A percentile compares a stretch with the other conserved stretches of the same genome.
These are phyloP conservation scores for Biscogniauxia marginata DNA, from an alignment of 2,329 filamentous ascomycete genomes.

Conservation along the genomic window DNA sequence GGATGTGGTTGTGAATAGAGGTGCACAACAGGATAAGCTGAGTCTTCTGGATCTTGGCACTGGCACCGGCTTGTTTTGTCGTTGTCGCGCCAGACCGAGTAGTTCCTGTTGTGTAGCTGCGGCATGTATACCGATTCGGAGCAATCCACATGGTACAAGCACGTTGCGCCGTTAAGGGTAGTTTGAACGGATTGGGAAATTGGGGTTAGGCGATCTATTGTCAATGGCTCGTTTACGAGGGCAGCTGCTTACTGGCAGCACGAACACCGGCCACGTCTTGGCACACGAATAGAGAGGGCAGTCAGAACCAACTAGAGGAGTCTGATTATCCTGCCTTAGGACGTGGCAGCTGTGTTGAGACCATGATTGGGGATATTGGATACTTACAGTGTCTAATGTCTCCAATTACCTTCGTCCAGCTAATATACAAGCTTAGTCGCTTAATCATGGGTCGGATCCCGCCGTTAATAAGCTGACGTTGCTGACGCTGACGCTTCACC, in stretches of 20 bases:
- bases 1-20: background rate
- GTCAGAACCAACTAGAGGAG: background rate
- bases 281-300: background rate
- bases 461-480: conserved; percentile 8
- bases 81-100: background rate
- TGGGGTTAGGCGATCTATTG: conserved; percentile 5
- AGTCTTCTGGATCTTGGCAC: background rate
- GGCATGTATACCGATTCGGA: background rate
- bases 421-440: background rate
- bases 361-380: background rate
- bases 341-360: background rate
- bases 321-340: background rate
- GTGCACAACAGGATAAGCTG: background rate
- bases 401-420: background rate
- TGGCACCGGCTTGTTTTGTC: background rate
- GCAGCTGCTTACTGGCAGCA: conserved; percentile 23
- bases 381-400: background rate
- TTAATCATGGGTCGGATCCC: background rate
- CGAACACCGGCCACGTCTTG: background rate
- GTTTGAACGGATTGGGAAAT: conserved; percentile 13
- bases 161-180: conserved; percentile 6
- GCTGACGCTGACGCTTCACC: conserved; percentile 1
- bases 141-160: conserved; percentile 2
- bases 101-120: background rate
- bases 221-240: conserved; percentile 29